Conservation (phyloP, 805 yeast genomes). For the Myxozyma vanderwaltii region DNA sequence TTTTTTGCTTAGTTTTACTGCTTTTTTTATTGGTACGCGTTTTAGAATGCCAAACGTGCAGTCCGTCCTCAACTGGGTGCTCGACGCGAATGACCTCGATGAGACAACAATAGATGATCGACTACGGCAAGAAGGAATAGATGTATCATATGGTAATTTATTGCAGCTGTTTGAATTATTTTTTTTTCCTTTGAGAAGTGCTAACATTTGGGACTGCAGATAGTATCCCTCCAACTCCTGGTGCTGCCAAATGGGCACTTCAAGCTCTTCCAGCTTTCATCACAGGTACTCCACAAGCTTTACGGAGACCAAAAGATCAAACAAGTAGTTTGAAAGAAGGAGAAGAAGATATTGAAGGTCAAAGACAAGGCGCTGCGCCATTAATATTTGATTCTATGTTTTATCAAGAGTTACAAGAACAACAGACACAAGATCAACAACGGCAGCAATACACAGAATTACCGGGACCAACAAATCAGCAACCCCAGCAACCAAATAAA, state of each 20-base stretch:
- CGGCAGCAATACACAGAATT: neutral
- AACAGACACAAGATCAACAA: neutral
- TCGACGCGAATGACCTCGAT: conserved; percentile 18
- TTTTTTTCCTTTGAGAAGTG: no score
- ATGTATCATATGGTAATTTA: conserved; percentile 2
- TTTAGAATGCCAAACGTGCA: neutral
- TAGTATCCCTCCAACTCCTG: conserved; percentile 28
- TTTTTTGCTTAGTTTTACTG: neutral
- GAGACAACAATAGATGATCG: conserved; percentile 20
- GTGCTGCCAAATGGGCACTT: conserved; percentile 35
- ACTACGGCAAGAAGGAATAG: conserved; percentile 16
- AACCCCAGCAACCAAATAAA: neutral
- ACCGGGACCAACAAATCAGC: neutral
- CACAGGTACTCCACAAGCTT: conserved; percentile 31
- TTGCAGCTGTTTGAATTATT: neutral
- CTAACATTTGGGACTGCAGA: conserved; percentile 1
- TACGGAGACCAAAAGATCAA: neutral
- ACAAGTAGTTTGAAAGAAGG: neutral
- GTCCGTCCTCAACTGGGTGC: conserved; percentile 22
- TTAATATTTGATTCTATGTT: neutral
- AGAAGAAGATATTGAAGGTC: neutral
- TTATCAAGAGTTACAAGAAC: neutral
- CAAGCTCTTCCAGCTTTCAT: conserved; percentile 33
- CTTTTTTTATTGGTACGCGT: neutral
- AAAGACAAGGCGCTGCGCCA: neutral